Evolutionary conservation across 495 filamentous ascomycete species (phyloP).

Genomic region (Xylaria venustula): DNA sequence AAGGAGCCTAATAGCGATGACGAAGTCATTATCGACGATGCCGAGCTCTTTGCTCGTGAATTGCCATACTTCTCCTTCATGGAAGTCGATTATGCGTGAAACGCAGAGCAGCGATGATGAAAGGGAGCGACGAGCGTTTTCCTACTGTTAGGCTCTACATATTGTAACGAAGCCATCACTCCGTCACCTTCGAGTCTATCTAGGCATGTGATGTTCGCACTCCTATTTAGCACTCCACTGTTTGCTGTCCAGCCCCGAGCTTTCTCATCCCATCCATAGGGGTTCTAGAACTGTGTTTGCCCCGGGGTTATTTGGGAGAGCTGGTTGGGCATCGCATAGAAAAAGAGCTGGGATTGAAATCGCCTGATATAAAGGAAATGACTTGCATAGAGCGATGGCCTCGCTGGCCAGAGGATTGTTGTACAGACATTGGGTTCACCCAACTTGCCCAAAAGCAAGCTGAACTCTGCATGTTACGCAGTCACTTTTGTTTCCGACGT

Average conservation of each 20-base stretch:
- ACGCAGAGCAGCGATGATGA: neutral
- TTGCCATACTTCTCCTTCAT: slow-evolving; percentile 49
- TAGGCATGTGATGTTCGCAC: neutral
- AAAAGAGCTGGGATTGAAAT: neutral
- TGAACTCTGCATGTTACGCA: neutral
- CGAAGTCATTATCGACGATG: slow-evolving; percentile 44
- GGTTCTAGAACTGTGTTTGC: slow-evolving; percentile 3
- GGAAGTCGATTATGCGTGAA: slow-evolving; percentile 47
- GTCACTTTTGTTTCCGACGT: slow-evolving; percentile 1
- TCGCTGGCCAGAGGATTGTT: slow-evolving; percentile 8
- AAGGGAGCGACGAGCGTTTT: neutral
- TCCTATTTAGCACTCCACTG: neutral
- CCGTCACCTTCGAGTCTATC: neutral
- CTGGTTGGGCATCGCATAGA: neutral
- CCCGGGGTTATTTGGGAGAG: neutral
- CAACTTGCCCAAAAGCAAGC: neutral
- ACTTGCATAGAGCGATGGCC: slow-evolving; percentile 14
- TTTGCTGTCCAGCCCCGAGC: neutral
- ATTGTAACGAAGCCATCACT: neutral
- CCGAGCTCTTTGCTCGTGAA: slow-evolving; percentile 43
- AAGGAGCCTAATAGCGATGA: slow-evolving; percentile 51
- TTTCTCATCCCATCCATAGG: neutral
- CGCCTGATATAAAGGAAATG: slow-evolving; percentile 4
- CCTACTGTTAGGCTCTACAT: neutral
- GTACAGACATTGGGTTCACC: neutral